Conservation (phyloP, 1,284 basidiomycete genomes). For the Tausonia pullulans region DNA sequence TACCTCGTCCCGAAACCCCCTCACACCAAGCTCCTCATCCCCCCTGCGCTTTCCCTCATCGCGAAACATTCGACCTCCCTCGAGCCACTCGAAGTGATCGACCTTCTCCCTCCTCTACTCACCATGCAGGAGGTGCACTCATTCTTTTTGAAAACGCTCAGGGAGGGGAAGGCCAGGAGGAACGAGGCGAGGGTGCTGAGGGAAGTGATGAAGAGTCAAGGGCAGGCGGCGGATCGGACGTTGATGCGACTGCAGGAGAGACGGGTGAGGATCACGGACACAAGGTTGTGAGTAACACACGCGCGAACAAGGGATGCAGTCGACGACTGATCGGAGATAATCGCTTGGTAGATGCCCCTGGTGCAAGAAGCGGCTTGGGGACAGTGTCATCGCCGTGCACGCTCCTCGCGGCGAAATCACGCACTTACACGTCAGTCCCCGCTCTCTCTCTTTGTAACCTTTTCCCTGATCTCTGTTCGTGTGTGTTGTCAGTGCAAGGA, state of each 20-base stretch:
- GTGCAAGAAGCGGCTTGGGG: slow-evolving; percentile 88
- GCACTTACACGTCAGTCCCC: slow-evolving; percentile 7
- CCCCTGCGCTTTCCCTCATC: slow-evolving; percentile 73
- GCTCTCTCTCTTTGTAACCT: slow-evolving; percentile 20
- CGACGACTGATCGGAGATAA: background rate
- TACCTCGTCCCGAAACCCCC: slow-evolving; percentile 57
- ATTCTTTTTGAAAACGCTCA: slow-evolving; percentile 65
- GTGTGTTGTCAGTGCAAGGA: slow-evolving; percentile 60
- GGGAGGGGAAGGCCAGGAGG: slow-evolving; percentile 41
- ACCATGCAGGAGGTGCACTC: slow-evolving; percentile 62
- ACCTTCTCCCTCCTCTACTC: slow-evolving; percentile 78
- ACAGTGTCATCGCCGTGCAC: slow-evolving; percentile 90
- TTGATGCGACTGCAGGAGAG: slow-evolving; percentile 65
- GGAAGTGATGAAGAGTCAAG: slow-evolving; percentile 54
- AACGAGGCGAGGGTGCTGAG: slow-evolving; percentile 59
- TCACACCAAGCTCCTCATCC: slow-evolving; percentile 40
- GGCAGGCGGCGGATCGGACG: slow-evolving; percentile 57
- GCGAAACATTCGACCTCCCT: slow-evolving; percentile 68
- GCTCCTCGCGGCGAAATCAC: slow-evolving; percentile 43
- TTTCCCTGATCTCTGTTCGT: slow-evolving; percentile 14
- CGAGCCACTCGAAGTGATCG: slow-evolving; percentile 65
- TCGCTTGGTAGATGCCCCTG: slow-evolving; percentile 62
- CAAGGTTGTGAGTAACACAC: slow-evolving; percentile 56
- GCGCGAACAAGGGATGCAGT: background rate
- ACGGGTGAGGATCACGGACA: slow-evolving; percentile 82